Evolutionary conservation across 345 rosid species (phyloP), one percentile per base, ranked within the genome.

Genomic region (Atalantia buxifolia): DNA sequence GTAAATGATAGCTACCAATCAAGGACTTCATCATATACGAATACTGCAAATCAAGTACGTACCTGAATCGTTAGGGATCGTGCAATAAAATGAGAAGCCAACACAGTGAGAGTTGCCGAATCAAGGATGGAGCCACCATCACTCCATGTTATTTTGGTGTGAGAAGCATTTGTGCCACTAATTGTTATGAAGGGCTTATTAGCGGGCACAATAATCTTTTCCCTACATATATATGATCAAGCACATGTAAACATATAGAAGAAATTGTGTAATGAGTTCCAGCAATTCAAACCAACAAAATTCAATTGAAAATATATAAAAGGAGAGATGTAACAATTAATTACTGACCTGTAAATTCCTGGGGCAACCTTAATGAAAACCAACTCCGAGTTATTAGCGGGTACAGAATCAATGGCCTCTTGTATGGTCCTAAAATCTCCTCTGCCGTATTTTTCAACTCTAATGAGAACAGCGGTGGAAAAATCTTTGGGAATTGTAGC

Each of bases 111-210:
- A 9, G 95, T 88, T 8, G 97, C 80, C 69, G 95, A 88, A 24
- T 86, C 81, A 42, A 79, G 71, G 33, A 91, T 88, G 33, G 5
- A 31, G 33, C 33, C 33, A 31, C 33, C 33, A 31, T 31, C 33
- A 31, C 33, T 84, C 93, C 88, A 87, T 77, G 84, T 81, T 61
- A 93, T 84, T 36, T 86, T 31, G 28, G 93, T 89, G 38, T 76
- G 69, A 6, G 86, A 80, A 22, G 90, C 81, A 69, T 77, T 48
- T 40, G 87, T 89, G 62, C 95, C 97, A 64, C 94, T 91, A 79
- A 91, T 66, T 24, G 97, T 93, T 69, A 93, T 91, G 88, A 85
- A 93, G 9, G 93, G 93, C 83, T 90, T 93, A 57, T 91, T 88
- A 5, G 77, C 87, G 19, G 95, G 90, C 62, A 93, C 88, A 45